phyloP scores from a whole-genome alignment of 129 eudicot species.

The Gnaphalium uliginosum region DNA sequence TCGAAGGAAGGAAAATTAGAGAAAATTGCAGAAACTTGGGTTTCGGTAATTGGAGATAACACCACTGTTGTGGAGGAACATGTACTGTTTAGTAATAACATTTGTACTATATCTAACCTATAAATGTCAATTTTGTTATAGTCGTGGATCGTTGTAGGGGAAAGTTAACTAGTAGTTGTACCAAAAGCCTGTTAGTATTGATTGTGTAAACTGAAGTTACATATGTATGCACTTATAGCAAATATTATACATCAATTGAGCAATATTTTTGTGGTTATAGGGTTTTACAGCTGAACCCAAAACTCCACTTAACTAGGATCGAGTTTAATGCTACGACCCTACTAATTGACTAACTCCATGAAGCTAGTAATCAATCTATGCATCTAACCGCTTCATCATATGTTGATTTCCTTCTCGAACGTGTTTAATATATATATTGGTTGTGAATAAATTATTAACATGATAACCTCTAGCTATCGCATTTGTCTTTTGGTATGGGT shows the following conservation, averaged over 20 bases:
- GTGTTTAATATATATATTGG: neutral
- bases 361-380: neutral
- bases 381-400: neutral
- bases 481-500: neutral
- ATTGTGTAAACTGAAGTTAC: conserved; percentile 10
- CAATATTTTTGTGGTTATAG: neutral
- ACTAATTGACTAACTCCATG: conserved; percentile 2
- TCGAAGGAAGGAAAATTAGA: conserved; percentile 52
- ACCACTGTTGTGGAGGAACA: conserved; percentile 53
- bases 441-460: neutral
- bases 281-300: neutral
- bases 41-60: conserved; percentile 59
- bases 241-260: neutral
- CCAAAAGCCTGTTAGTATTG: conserved; percentile 13
- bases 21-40: conserved; percentile 83
- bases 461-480: neutral
- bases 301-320: neutral
- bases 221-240: neutral
- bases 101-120: neutral
- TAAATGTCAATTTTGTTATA: neutral
- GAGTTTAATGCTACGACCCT: neutral
- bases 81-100: conserved; percentile 35
- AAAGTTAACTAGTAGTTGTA: neutral
- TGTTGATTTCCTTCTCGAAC: neutral
- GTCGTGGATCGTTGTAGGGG: neutral